Base-by-base conservation (phyloP, 768 basidiomycete species). In the Panaeolus cyanescens region DNA sequence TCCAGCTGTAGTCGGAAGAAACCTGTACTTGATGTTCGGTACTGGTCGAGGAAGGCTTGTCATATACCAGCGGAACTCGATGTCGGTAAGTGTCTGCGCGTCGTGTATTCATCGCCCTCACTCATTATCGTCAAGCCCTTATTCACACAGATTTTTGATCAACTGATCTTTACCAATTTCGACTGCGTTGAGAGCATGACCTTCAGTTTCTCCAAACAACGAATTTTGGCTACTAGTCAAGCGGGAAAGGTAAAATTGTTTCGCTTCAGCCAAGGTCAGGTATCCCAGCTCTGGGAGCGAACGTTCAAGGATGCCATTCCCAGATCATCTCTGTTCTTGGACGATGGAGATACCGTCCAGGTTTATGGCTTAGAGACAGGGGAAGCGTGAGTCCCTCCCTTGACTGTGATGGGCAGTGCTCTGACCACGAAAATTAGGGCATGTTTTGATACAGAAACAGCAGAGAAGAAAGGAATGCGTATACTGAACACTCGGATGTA, bases 401-500 rank as follows among this genome's bases (percentile, higher is more conserved):
- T n/a, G n/a, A n/a, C n/a, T n/a, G n/a, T n/a, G n/a, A n/a, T n/a
- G n/a, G n/a, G n/a, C n/a, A n/a, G n/a, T n/a, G n/a, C n/a, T n/a
- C 15, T 17, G 19, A 40, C 10, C 15, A 5, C n/a, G 7, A 40
- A 20, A 8, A 20, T 20, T 7, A 40, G 39, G 5, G 12, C 39
- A 7, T 20, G 19, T 12, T 40, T 7, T 28, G 56, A 57, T 13
- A 12, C 36, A 28, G 56, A 57, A 39, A 57, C 36, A 3, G 56
- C 56, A 8, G 19, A 36, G 30, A 31, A 39, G 20, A 39, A 40
- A n/a, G 28, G 31, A 15, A 57, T 31, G 25, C 22, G 36, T 9
- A 17, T 31, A 30, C 56, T 57, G 36, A 57, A 57, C 36, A 39
- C 36, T 13, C 15, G 28, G n/a, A 56, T 56, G 56, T 57, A 25